Evolutionary conservation across 1,284 basidiomycete genomes (phyloP), one percentile per base, ranked within the genome.

Genomic region (Coniferiporia sulphurascens): DNA sequence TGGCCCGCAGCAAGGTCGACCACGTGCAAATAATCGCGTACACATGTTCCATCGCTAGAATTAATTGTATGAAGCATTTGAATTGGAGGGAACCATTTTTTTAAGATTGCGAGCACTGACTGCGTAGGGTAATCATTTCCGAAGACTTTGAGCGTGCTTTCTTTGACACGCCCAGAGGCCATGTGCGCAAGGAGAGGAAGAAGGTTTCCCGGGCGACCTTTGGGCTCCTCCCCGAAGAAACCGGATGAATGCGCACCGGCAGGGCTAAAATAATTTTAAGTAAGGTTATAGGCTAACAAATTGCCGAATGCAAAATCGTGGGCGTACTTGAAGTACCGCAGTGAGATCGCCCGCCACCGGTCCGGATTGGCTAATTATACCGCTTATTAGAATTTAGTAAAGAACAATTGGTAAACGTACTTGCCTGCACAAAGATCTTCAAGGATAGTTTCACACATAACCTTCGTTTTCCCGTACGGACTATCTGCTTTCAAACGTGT

Each of bases 291-390:
- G n/a, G n/a, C n/a, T n/a, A n/a, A n/a, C n/a, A n/a, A n/a, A n/a
- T n/a, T n/a, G n/a, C n/a, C n/a, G n/a, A n/a, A n/a, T n/a, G n/a
- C n/a, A n/a, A n/a, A n/a, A n/a, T n/a, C n/a, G n/a, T n/a, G n/a
- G n/a, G n/a, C 86, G 73, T 69, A 95, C 93, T 98, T 98, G 87
- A 99, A 99, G 77, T 99, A 99, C 56, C 97, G 85, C 61, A 97
- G 76, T 41, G 91, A 89, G 67, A 96, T 84, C 1, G 85, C 89
- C 49, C 86, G 79, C 90, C 91, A 96, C 64, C 76, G 78, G 59
- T 79, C 73, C 41, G 84, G 84, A 67, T 93, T 82, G 54, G 91
- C 86, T 87, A 66, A 32, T 38, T 13, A 6, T 7, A 57, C 21
- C 51, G 22, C 17, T 53, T 22, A 48, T 34, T 9, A 3, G 55